Conservation (phyloP, 164 flowering plant species). For the Vitis amurensis region DNA sequence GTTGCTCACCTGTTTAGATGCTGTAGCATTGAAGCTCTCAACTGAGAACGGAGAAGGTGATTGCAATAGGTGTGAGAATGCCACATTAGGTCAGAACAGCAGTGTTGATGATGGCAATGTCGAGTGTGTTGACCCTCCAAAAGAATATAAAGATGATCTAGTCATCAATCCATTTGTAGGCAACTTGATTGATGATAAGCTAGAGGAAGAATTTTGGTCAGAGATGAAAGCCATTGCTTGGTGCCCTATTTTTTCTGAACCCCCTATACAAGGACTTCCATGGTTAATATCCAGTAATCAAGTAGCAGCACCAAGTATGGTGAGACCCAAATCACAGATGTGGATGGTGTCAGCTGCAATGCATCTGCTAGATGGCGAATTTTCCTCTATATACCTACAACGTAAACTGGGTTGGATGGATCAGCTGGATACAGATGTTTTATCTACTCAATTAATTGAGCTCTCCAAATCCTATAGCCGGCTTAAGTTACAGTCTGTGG, state of each 20-base stretch:
- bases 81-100: constrained; percentile 7
- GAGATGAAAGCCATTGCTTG: constrained; percentile 68
- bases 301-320: constrained; percentile 64
- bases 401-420: constrained; percentile 84
- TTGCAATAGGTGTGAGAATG: constrained; percentile 9
- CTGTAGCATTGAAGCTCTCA: constrained; percentile 49
- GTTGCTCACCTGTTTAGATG: constrained; percentile 58
- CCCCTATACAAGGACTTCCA: constrained; percentile 78
- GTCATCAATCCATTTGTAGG: constrained; percentile 38
- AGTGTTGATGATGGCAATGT: constrained; percentile 14
- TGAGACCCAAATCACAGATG: constrained; percentile 85
- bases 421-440: constrained; percentile 34
- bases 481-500: constrained; percentile 37
- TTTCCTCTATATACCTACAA: constrained; percentile 51
- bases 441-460: constrained; percentile 65
- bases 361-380: constrained; percentile 79
- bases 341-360: constrained; percentile 72
- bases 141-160: constrained; percentile 21
- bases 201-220: constrained; percentile 75
- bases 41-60: constrained; percentile 19
- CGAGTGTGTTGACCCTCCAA: constrained; percentile 8
- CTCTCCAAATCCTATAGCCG: constrained; percentile 55
- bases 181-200: constrained; percentile 35
- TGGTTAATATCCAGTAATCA: constrained; percentile 50
- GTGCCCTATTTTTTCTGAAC: constrained; percentile 76